These are phyloP conservation scores for Alternaria gansuensis DNA, from an alignment of 2,329 filamentous ascomycete species.

Conservation along the genomic window DNA sequence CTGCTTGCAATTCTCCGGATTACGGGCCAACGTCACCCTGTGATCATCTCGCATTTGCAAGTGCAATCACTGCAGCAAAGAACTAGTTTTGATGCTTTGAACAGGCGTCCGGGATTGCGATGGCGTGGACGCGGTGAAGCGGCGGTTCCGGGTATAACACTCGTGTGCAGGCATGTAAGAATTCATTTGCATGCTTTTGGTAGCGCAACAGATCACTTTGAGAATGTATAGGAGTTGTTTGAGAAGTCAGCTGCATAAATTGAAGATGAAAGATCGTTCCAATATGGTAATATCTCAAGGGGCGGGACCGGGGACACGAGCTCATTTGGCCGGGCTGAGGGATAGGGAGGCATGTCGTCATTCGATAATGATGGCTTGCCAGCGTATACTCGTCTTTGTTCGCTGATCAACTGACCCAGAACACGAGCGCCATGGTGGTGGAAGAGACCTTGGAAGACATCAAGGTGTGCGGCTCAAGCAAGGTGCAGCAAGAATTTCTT, in stretches of 20 bases:
- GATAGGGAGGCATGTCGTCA: not conserved
- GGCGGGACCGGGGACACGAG: not conserved
- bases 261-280: not conserved
- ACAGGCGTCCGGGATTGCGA: constrained; percentile 11
- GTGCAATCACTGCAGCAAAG: not conserved
- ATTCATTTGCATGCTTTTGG: constrained; percentile 6
- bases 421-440: not conserved
- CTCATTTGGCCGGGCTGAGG: constrained; percentile 5
- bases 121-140: constrained; percentile 7
- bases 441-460: not conserved
- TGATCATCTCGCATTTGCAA: constrained; percentile 8
- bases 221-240: not conserved
- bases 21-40: constrained; percentile 11
- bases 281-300: constrained; percentile 2
- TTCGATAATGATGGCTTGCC: not conserved
- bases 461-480: constrained; percentile 11
- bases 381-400: not conserved
- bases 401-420: constrained; percentile 1
- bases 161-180: constrained; percentile 2
- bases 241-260: constrained; percentile 1
- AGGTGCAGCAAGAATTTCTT: constrained; percentile 11
- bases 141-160: constrained; percentile 1
- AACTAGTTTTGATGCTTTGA: constrained; percentile 5
- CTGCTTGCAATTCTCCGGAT: constrained; percentile 20
- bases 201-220: not conserved